Evolutionary conservation across 1,284 basidiomycete genomes (phyloP), one percentile per base, ranked within the genome.

Genomic region (Rhizoctonia solani): DNA sequence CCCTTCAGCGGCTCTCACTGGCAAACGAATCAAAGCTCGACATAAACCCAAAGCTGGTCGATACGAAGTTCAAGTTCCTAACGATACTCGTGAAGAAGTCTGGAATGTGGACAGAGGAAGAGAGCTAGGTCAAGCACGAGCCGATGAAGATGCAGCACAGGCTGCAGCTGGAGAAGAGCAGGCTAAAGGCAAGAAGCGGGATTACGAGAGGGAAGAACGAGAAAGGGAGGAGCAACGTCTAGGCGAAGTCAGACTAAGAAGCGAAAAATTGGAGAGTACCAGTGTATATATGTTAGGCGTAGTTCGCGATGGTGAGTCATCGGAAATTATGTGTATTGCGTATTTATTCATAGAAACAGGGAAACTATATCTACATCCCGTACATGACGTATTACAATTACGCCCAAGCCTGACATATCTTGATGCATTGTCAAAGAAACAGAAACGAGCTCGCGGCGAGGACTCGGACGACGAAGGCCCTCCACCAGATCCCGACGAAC

Each of bases 381-480:
- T 92, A 72, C 82, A 77, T 69, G 84, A 90, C 76, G 87, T 84
- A 0, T 88, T 91, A 72, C 90, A 92, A 75, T 81, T 92, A 72
- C 84, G 90, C 50, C 90, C 90, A 6, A 87, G 87, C 4, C 76
- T 92, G 71, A 89, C 88, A 8, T 89, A 92, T 76, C 80, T 92
- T 71, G 90, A 92, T 73, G 76, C 84, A 67, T 75, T 87, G 61
- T 84, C 85, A 23, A 83, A 84, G 54, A 90, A 87, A 78, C 80
- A 76, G 69, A 81, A 72, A 37, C 80, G 80, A 52, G 78, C 76
- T 16, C 78, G 77, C 30, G 69, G 54, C 6, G 66, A 63, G 13
- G 70, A 70, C 41, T 67, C 68, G 4, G 71, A 71, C 25, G 89
- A 90, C 68, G 87, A 90, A 67, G 89, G 86, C 0, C 88, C 89